Base-by-base conservation (phyloP, 1,284 basidiomycete species). In the Ceratobasidium sp. region DNA sequence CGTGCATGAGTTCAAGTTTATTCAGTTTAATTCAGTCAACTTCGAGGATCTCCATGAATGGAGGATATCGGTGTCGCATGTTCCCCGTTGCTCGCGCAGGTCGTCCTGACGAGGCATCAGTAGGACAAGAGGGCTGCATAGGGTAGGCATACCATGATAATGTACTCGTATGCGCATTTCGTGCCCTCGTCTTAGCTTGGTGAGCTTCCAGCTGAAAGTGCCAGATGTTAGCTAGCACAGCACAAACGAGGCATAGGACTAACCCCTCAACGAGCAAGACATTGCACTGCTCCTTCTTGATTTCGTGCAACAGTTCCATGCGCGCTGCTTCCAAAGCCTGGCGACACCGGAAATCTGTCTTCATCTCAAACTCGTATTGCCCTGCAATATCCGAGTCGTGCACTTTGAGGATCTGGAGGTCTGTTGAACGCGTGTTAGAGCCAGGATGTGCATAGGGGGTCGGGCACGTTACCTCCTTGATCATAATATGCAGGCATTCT, bases 311-410 rank as follows among this genome's bases (percentile, higher is more conserved):
- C 40, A 74, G 71, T 57, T 74, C 71, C 32, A 64, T 43, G 49
- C 71, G 54, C 32, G 71, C 71, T 7, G 71, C 71, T 64, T 64
- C 46, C 37, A 74, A 74, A 51, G 71, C 71, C 51, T 74, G 71
- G 46, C 71, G 71, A 65, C 71, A 74, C 61, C 49, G 32, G 25
- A 64, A 74, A 25, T 74, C 61, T 46, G 71, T 32, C 46, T 51
- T 74, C 71, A 74, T 74, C 44, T 74, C 71, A 46, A 74, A 74
- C 49, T 74, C 71, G 51, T 74, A 74, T 51, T 74, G 71, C 19
- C 71, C 71, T 54, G 71, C 61, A 64, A 74, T 74, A 49, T 74
- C 71, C 22, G 71, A 64, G 71, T 74, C 59, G 37, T 74, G 71
- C 29, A 74, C 56, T 57, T 74, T 64, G 71, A 74, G 71, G 59